Evolutionary conservation across 2,329 filamentous ascomycete species (phyloP).

Genomic region (Aspergillus quadricinctus): DNA sequence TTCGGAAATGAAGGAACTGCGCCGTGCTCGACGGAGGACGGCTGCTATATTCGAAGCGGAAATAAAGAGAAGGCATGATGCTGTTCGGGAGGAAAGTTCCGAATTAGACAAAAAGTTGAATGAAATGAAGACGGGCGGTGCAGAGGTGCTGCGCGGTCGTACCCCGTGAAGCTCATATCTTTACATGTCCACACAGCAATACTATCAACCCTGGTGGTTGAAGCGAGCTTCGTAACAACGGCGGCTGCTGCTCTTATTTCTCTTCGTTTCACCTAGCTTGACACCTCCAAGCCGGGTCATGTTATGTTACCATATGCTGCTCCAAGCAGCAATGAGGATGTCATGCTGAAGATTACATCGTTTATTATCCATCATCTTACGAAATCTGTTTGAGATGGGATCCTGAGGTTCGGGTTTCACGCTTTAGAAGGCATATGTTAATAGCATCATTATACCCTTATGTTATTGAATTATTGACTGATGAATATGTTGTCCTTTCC

Average conservation of each 20-base stretch:
- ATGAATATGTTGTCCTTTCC: background rate
- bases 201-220: background rate
- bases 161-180: constrained; percentile 15
- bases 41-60: constrained; percentile 53
- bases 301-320: no score
- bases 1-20: constrained; percentile 47
- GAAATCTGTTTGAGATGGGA: background rate
- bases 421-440: constrained; percentile 1
- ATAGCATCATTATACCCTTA: constrained; percentile 9
- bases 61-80: constrained; percentile 50
- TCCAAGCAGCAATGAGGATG: background rate
- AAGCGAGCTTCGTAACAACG: background rate
- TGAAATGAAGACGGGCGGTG: constrained; percentile 53
- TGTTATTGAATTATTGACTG: background rate
- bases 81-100: constrained; percentile 46
- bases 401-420: background rate
- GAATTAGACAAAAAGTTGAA: constrained; percentile 48
- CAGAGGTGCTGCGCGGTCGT: constrained; percentile 47
- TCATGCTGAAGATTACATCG: background rate
- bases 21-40: constrained; percentile 51
- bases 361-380: background rate
- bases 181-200: background rate
- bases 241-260: background rate
- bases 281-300: no score
- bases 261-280: background rate